A percentile compares a stretch with the other conserved stretches of the same genome.
Conservation (phyloP, 1,139 yeast genomes). For the Barnettozyma hawaiiensis region DNA sequence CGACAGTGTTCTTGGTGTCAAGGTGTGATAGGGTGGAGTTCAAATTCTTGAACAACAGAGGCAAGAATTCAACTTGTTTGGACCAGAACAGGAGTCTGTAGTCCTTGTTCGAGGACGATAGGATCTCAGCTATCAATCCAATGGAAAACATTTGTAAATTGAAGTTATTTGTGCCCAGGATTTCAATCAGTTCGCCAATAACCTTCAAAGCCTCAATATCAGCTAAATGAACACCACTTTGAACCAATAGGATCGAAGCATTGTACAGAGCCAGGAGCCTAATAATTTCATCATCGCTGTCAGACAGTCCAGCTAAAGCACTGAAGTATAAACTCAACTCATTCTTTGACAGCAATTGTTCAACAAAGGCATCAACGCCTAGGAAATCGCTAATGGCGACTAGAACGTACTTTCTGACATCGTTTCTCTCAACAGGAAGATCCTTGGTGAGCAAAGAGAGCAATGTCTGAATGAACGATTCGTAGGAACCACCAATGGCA, state of each 20-base stretch:
- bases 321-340: constrained; percentile 39
- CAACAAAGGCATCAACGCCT: constrained; percentile 29
- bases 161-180: constrained; percentile 39
- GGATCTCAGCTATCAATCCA: constrained; percentile 59
- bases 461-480: constrained; percentile 13
- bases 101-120: constrained; percentile 42
- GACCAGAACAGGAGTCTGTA: constrained; percentile 59
- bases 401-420: constrained; percentile 67
- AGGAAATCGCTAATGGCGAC: constrained; percentile 64
- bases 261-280: constrained; percentile 39
- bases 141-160: constrained; percentile 60
- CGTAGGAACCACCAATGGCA: constrained; percentile 3
- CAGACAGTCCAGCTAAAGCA: constrained; percentile 44
- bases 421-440: constrained; percentile 31
- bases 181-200: constrained; percentile 7
- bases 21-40: constrained; percentile 16
- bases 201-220: constrained; percentile 5
- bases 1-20: constrained; percentile 25
- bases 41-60: constrained; percentile 46
- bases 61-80: constrained; percentile 47
- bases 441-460: constrained; percentile 13
- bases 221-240: constrained; percentile 16
- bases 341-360: constrained; percentile 36
- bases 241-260: constrained; percentile 30
- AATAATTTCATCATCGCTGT: constrained; percentile 41